Evolutionary conservation across 2,329 filamentous ascomycete genomes (phyloP), one percentile per base, ranked within the genome.

Genomic region (Thielaviopsis punctulata): DNA sequence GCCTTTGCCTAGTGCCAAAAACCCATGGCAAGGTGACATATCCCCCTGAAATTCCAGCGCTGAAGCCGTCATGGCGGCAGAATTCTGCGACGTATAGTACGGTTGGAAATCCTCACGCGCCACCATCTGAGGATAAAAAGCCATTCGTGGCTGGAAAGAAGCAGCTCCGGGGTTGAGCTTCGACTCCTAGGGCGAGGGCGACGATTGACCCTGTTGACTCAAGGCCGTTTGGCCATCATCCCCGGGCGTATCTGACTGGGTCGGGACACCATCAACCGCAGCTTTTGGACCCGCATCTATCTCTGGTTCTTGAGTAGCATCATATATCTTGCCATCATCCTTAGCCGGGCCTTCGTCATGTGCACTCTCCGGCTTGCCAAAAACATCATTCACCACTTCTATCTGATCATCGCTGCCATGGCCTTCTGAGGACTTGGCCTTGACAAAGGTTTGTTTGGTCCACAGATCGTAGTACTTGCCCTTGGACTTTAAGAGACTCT

Each of bases 401-500:
- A n/a, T 41, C 47, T 12, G 57, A 52, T 44, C 60, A 56, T 51
- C 54, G 8, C 56, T 53, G 12, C 60, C 60, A 4, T 57, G 56
- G 2, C 61, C 59, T 7, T 58, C 55, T 41, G 65, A 62, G 22
- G 62, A 60, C 55, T 73, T 73, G 1, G 73, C 65, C 54, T 69
- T 72, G 41, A 73, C 62, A 58, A 76, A 76, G 18, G 75, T 68
- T 59, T 82, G 78, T 59, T 79, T 79, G 3, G 74, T 75, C 80
- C 81, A 84, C 27, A 84, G 64, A 50, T 76, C 73, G 22, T 73
- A 72, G 58, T 84, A 85, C 64, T 76, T 73, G 2, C 80, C 80
- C 7, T 72, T 68, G n/a, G 69, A 65, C 10, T 67, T 63, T 48
- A 84, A 68, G 19, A 84, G 65, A 21, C 76, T 71, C 5, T 75